Conservation (phyloP, 2,329 filamentous ascomycete species). For the Diaporthe ilicicola region DNA sequence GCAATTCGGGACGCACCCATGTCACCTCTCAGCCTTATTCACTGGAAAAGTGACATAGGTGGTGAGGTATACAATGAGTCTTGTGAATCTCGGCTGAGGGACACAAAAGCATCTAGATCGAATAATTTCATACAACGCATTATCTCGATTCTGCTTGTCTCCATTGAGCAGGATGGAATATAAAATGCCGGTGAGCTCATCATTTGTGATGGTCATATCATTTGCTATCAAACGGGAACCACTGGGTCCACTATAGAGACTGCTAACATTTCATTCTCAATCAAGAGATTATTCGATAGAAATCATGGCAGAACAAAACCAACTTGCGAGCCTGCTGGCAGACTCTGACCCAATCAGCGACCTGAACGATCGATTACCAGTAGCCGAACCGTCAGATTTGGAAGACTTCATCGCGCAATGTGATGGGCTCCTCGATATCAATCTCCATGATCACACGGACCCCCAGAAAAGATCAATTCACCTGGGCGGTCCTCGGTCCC, state of each 20-base stretch:
- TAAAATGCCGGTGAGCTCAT: no score
- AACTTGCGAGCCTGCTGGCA: not conserved
- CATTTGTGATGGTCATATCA: not conserved
- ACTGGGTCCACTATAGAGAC: not conserved
- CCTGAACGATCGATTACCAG: not conserved
- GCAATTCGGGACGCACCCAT: no score
- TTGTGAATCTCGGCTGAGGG: no score
- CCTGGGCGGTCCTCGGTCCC: not conserved
- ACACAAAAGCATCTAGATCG: no score
- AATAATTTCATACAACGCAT: no score
- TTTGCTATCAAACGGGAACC: not conserved
- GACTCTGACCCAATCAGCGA: not conserved
- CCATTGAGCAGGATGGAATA: no score
- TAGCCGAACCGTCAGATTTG: not conserved
- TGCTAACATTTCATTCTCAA: no score
- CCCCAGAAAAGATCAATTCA: not conserved
- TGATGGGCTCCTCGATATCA: not conserved
- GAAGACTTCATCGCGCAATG: not conserved
- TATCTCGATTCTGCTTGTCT: no score
- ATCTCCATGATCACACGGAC: not conserved
- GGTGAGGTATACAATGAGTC: no score
- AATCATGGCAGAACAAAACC: not conserved
- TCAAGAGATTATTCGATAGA: no score
- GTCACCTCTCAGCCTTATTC: no score
- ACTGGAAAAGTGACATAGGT: no score